These are phyloP conservation scores for Penicillium expansum DNA, from an alignment of 2,329 filamentous ascomycete species.

Conservation along the genomic window DNA sequence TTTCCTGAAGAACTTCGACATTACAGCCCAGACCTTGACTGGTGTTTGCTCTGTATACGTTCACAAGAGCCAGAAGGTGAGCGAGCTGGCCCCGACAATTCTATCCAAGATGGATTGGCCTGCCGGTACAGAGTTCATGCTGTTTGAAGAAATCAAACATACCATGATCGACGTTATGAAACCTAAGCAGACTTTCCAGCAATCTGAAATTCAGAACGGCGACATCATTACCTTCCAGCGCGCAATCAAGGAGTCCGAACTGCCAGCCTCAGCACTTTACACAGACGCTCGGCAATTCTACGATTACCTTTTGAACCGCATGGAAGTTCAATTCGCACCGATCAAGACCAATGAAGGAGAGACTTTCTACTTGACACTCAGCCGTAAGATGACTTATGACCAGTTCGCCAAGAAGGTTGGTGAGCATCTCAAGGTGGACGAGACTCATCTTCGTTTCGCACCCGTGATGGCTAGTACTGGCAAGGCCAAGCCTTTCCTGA, in stretches of 20 bases:
- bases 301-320: conserved; percentile 84
- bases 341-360: conserved; percentile 54
- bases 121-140: conserved; percentile 65
- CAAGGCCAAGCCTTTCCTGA: conserved; percentile 74
- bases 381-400: conserved; percentile 86
- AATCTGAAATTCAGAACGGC: conserved; percentile 93
- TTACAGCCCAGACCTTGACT: conserved; percentile 67
- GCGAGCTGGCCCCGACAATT: conserved; percentile 76
- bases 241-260: conserved; percentile 46
- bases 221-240: conserved; percentile 95
- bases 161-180: conserved; percentile 96
- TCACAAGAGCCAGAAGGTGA: conserved; percentile 79
- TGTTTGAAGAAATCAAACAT: conserved; percentile 98
- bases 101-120: conserved; percentile 83
- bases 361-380: conserved; percentile 75
- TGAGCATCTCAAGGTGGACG: conserved; percentile 69
- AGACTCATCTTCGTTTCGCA: conserved; percentile 87
- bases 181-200: conserved; percentile 80
- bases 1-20: conserved; percentile 90
- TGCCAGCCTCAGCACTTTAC: conserved; percentile 49
- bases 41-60: conserved; percentile 86
- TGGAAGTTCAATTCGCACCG: conserved; percentile 74
- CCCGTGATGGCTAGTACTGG: conserved; percentile 75
- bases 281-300: conserved; percentile 81
- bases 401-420: conserved; percentile 80